Evolutionary conservation across 176 grass and related monocot genomes (phyloP).

Genomic region (Poa annua): DNA sequence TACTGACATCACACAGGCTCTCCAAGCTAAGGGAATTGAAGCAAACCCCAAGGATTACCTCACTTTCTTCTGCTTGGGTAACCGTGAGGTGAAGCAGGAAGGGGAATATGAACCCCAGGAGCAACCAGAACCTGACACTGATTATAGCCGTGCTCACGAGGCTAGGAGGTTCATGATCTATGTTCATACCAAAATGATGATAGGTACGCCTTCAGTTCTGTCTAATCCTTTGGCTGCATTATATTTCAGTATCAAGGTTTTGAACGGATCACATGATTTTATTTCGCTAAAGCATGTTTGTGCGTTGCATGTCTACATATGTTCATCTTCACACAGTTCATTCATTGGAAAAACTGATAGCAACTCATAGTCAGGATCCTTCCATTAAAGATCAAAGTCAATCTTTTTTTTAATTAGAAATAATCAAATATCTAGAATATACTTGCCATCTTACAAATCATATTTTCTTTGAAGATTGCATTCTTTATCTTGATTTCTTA

Average conservation of each 20-base stretch:
- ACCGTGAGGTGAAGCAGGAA: slow-evolving; percentile 68
- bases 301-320: neutral
- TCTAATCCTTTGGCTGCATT: neutral
- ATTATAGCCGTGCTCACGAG: slow-evolving; percentile 83
- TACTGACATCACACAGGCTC: slow-evolving; percentile 75
- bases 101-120: slow-evolving; percentile 75
- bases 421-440: neutral
- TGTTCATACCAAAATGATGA: slow-evolving; percentile 98
- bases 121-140: slow-evolving; percentile 69
- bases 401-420: neutral
- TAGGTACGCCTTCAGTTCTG: slow-evolving; percentile 54
- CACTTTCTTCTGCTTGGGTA: slow-evolving; percentile 94
- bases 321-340: neutral
- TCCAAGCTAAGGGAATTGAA: slow-evolving; percentile 69
- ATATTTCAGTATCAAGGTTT: neutral
- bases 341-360: neutral
- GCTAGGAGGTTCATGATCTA: slow-evolving; percentile 97
- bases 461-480: slow-evolving; percentile 1
- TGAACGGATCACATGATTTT: neutral
- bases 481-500: neutral
- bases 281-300: neutral
- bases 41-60: slow-evolving; percentile 88
- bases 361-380: neutral
- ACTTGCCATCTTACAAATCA: neutral
- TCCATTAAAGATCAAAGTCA: neutral